Base-by-base conservation (phyloP, 2,329 filamentous ascomycete species). In the Celoporthe dispersa region DNA sequence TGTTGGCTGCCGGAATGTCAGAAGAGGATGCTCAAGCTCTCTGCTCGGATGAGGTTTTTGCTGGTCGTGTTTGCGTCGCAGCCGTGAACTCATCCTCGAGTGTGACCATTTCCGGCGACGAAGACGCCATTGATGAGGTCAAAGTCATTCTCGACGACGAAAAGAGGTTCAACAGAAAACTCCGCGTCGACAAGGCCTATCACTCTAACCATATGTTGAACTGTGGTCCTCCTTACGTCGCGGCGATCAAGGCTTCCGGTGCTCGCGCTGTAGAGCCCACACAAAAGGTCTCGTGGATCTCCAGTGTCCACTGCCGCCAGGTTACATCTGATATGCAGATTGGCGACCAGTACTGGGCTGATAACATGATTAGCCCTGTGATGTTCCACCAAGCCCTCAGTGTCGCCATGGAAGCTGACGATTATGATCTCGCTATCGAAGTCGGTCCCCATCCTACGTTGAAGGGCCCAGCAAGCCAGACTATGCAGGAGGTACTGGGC, bases 181-280 rank as follows among this genome's bases (percentile, higher is more conserved):
- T 84, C 0, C 74, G 77, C 22, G 79, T 82, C 2, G 78, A 82
- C 64, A 79, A 69, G 8, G 82, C 82, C 0, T 84, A 83, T 63
- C 79, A 81, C 66, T 81, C 80, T 0, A 76, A 78, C 31, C 79
- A 81, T 60, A 83, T 83, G 79, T 7, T 48, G 44, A 48, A 48
- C 44, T 48, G 44, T 9, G 44, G 44, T 48, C 44, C 44, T 48
- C 44, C 44, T 48, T 48, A 48, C 7, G 44, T 48, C 8, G 44
- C 19, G 7, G 44, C 44, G 1, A 48, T 48, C 22, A 48, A 48
- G 44, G 19, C 44, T n/a, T 48, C 44, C 6, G 44, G 44, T 48
- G 44, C 22, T n/a, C 44, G 44, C 2, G 44, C 44, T 7, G 44
- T n/a, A n/a, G 44, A 48, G 22, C 44, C 44, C 3, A n/a, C 44